A percentile compares a stretch with the other conserved stretches of the same genome.
phyloP scores from a whole-genome alignment of 805 yeast genomes.

The Schizosaccharomyces osmophilus region DNA sequence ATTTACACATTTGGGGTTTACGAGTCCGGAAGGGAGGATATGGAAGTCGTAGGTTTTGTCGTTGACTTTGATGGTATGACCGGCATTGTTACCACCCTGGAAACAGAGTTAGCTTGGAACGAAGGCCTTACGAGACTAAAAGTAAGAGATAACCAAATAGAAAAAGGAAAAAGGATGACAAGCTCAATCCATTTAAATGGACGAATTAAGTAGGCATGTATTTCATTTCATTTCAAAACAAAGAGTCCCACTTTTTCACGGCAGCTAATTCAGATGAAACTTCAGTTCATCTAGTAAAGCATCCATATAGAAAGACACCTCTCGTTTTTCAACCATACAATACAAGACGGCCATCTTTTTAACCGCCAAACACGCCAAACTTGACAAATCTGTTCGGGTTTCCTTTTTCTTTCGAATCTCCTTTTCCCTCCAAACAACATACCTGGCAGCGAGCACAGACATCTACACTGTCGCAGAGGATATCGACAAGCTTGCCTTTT shows the following conservation, averaged over 20 bases:
- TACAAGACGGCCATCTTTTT: too few relatives aligned
- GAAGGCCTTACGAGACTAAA: too few relatives aligned
- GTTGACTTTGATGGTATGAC: conserved; percentile 89
- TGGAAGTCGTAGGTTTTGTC: conserved; percentile 86
- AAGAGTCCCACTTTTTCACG: too few relatives aligned
- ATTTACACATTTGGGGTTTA: conserved; percentile 74
- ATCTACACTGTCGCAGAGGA: conserved; percentile 81
- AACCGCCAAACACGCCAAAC: too few relatives aligned
- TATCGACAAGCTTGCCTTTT: conserved; percentile 88
- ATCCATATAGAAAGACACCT: too few relatives aligned
- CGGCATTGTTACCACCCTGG: conserved; percentile 93
- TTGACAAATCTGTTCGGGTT: too few relatives aligned
- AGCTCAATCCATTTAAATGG: neutral
- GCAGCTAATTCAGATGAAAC: too few relatives aligned
- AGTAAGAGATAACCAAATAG: neutral
- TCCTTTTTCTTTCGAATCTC: conserved; percentile 7
- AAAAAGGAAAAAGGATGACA: conserved; percentile 15
- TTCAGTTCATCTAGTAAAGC: too few relatives aligned
- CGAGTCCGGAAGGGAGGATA: conserved; percentile 95
- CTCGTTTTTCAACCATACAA: too few relatives aligned
- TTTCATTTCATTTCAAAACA: too few relatives aligned
- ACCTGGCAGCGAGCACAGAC: conserved; percentile 74
- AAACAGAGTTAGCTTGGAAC: neutral
- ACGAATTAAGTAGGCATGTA: too few relatives aligned
- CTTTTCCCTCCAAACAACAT: neutral